Conservation (phyloP, 2,329 filamentous ascomycete genomes). For the Aspergillus eucalypticola region DNA sequence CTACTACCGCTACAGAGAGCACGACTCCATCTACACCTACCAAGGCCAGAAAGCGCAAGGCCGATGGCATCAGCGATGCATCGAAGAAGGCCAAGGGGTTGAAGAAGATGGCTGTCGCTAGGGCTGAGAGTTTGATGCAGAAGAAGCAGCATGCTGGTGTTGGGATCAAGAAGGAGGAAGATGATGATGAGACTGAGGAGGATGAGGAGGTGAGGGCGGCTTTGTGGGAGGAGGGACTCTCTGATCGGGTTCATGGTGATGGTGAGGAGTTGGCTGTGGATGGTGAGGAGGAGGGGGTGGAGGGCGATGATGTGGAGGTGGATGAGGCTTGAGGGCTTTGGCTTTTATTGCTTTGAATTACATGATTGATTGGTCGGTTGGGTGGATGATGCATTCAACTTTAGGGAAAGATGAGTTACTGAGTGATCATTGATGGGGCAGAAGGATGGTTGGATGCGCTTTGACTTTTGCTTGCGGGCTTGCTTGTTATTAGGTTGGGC, state of each 20-base stretch:
- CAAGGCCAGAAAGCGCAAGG: constrained; percentile 1
- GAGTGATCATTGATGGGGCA: too few species aligned
- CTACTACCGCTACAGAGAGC: not conserved
- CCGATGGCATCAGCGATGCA: constrained; percentile 7
- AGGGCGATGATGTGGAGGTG: not conserved
- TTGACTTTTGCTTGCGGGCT: too few species aligned
- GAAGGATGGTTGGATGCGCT: too few species aligned
- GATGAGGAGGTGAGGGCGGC: not conserved
- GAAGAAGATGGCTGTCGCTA: constrained; percentile 13
- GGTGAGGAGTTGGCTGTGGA: not conserved
- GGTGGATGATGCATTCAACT: not conserved
- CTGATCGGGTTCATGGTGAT: not conserved
- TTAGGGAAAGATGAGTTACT: too few species aligned
- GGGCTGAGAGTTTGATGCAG: constrained; percentile 13
- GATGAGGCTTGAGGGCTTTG: not conserved
- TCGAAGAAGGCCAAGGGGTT: constrained; percentile 10
- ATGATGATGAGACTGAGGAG: not conserved
- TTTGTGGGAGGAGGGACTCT: not conserved
- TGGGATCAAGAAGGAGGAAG: not conserved
- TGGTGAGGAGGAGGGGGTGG: not conserved
- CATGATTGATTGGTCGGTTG: not conserved
- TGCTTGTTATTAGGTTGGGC: too few species aligned
- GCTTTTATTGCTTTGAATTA: not conserved
- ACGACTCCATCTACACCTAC: not conserved
- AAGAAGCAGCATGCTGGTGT: not conserved